These are phyloP conservation scores for Xylariales sp. DNA, from an alignment of 2,329 filamentous ascomycete genomes.

Conservation along the genomic window DNA sequence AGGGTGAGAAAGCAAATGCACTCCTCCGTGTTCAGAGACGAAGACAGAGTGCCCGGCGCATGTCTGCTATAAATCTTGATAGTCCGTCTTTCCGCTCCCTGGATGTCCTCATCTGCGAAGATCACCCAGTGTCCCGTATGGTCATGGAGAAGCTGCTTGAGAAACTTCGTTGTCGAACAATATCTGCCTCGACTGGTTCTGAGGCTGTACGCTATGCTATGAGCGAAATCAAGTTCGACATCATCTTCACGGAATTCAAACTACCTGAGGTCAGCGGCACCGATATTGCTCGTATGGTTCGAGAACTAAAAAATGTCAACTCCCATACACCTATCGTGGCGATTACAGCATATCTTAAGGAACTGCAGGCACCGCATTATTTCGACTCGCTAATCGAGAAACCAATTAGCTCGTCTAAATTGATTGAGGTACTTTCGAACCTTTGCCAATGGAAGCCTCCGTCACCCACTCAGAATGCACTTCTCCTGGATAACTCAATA, in stretches of 20 bases:
- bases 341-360: conserved; percentile 96
- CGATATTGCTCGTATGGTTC: conserved; percentile 95
- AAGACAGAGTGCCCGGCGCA: conserved; percentile 88
- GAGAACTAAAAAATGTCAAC: conserved; percentile 94
- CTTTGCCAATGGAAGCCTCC: conserved; percentile 93
- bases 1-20: conserved; percentile 87
- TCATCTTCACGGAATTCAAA: conserved; percentile 97
- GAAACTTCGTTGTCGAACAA: conserved; percentile 90
- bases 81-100: conserved; percentile 86
- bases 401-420: conserved; percentile 86
- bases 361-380: conserved; percentile 89
- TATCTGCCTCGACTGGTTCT: conserved; percentile 83
- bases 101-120: conserved; percentile 94
- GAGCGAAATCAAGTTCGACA: conserved; percentile 97
- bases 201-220: conserved; percentile 92
- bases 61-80: conserved; percentile 84
- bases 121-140: conserved; percentile 92
- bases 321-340: conserved; percentile 92
- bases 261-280: conserved; percentile 91
- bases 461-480: conserved; percentile 37
- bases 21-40: conserved; percentile 87
- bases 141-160: conserved; percentile 99
- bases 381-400: conserved; percentile 97
- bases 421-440: conserved; percentile 81
- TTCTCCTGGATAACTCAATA: conserved; percentile 51